A percentile compares a stretch with the other conserved stretches of the same genome.
These are phyloP conservation scores for Saccharomyces hybrid DNA, from an alignment of 1,139 yeast species.

Conservation along the genomic window DNA sequence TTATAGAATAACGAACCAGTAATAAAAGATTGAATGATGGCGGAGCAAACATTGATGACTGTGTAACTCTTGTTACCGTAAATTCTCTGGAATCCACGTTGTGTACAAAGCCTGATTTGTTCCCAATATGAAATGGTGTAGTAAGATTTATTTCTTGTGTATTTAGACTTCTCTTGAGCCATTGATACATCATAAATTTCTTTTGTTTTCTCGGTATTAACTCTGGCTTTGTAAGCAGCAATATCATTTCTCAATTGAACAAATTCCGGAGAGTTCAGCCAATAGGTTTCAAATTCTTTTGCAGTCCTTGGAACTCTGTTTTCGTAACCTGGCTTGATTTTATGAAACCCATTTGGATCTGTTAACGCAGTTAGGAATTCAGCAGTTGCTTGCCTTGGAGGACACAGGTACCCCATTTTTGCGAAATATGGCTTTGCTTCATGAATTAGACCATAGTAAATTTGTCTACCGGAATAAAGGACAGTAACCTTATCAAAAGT, in stretches of 20 bases:
- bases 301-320: slow-evolving; percentile 59
- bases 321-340: slow-evolving; percentile 45
- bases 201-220: slow-evolving; percentile 37
- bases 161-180: slow-evolving; percentile 37
- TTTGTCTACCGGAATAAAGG: slow-evolving; percentile 40
- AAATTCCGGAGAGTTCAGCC: slow-evolving; percentile 56
- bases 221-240: slow-evolving; percentile 35
- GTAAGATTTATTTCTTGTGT: slow-evolving; percentile 36
- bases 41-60: slow-evolving; percentile 40
- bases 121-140: slow-evolving; percentile 41
- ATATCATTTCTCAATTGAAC: slow-evolving; percentile 39
- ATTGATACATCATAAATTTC: slow-evolving; percentile 35
- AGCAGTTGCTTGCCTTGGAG: slow-evolving; percentile 51
- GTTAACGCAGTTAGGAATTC: slow-evolving; percentile 54
- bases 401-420: slow-evolving; percentile 46
- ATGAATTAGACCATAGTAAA: slow-evolving; percentile 37
- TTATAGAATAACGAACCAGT: slow-evolving; percentile 40
- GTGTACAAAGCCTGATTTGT: slow-evolving; percentile 42
- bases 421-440: slow-evolving; percentile 41
- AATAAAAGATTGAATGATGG: slow-evolving; percentile 44
- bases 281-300: slow-evolving; percentile 56
- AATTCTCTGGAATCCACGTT: slow-evolving; percentile 45
- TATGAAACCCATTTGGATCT: slow-evolving; percentile 33
- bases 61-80: slow-evolving; percentile 46
- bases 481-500: slow-evolving; percentile 40